Conservation (phyloP, 164 flowering plant genomes). For the Litsea cubeba region DNA sequence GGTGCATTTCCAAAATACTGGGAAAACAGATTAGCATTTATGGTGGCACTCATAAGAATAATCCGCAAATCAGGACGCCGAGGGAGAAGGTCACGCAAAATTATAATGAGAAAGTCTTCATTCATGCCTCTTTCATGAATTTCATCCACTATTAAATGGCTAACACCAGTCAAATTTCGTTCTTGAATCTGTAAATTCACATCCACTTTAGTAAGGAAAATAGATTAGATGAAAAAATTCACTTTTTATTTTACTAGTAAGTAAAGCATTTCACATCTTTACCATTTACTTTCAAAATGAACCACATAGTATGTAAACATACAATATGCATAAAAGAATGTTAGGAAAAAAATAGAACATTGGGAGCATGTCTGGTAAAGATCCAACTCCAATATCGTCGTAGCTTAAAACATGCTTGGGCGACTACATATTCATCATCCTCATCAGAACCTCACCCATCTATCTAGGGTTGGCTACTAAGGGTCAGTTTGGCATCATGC, state of each 20-base stretch:
- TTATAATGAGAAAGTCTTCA: conserved; percentile 89
- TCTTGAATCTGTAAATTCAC: conserved; percentile 64
- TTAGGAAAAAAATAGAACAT: too few species aligned
- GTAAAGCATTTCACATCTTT: not conserved
- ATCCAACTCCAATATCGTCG: too few species aligned
- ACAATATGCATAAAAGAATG: too few species aligned
- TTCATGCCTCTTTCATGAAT: conserved; percentile 99
- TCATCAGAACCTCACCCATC: too few species aligned
- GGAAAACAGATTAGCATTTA: conserved; percentile 89
- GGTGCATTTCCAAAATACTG: conserved; percentile 88
- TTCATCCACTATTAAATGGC: conserved; percentile 95
- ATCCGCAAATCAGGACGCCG: conserved; percentile 84
- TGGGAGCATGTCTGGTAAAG: too few species aligned
- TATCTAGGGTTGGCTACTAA: too few species aligned
- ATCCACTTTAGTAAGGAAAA: conserved; percentile 6
- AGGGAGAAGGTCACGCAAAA: conserved; percentile 85
- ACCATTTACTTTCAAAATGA: too few species aligned
- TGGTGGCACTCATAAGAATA: conserved; percentile 95
- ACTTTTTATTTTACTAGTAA: not conserved
- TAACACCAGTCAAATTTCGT: conserved; percentile 68
- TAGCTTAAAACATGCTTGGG: too few species aligned
- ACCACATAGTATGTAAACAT: not conserved
- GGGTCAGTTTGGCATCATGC: too few species aligned
- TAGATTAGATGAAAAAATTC: not conserved
- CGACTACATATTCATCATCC: too few species aligned